Base-by-base conservation (phyloP, 306 rosid genomes). In the Pachyrhizus erosus region DNA sequence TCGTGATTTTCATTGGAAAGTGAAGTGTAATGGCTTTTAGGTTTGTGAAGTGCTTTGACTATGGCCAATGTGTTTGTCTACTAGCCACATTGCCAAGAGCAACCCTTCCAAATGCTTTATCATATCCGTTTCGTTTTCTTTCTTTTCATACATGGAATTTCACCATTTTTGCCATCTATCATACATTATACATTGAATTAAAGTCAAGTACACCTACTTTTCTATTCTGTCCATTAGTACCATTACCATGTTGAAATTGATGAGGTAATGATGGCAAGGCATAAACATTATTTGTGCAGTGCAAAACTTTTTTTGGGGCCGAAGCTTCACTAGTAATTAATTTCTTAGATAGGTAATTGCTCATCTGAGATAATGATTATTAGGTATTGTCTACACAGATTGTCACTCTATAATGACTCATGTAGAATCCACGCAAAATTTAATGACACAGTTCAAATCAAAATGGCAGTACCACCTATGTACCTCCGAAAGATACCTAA, bases 1-100 rank as follows among this genome's bases (percentile, higher is more conserved):
- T 39, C 71, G 84, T 85, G 84, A 86, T 72, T 86, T 91, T 91
- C 90, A 58, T 84, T 84, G 87, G 89, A 92, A 88, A 87, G 89
- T 84, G 92, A 80, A 80, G 85, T 73, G 79, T 72, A 73, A 65
- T 64, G 82, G 75, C 15, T 76, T 84, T 68, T 79, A 52, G 87
- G 78, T 66, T 51, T 80, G 64, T 60, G 18, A 55, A 34, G 70
- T 80, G 83, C 76, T 88, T 88, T 87, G 91, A 82, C 86, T 68
- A 81, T 9, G 78, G 54, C 64, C 79, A 62, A 74, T 24, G 58
- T 58, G 66, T 66, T 76, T 76, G 82, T 80, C 86, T 64, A 40
- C 79, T 60, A 61, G 61, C 86, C 75, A 79, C 54, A 68, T 69
- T 58, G 49, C 84, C 87, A 52, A 74, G 74, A 13, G 42, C 83